Evolutionary conservation across 306 rosid species (phyloP), one percentile per base, ranked within the genome.

Genomic region (Sechiopsis laciniata): DNA sequence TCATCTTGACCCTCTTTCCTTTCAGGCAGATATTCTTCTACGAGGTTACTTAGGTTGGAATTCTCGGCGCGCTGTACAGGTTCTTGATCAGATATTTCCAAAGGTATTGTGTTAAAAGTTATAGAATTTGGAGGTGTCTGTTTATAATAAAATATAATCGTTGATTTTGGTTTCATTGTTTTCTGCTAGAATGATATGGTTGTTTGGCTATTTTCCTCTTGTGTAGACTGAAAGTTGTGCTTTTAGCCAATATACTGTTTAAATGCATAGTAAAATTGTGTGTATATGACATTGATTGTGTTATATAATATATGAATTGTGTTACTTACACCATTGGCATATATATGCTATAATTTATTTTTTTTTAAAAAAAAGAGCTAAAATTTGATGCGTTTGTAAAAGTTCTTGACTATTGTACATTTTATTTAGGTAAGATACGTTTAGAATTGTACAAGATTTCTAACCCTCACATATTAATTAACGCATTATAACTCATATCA

Each of bases 41-140:
- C 85, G 98, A 68, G 98, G 98, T 48, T 94, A 94, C 84, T 85
- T 71, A 35, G 89, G 98, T 55, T 94, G 98, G 97, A 94, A 94
- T 74, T 94, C 98, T 13, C 77, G 88, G 19, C 96, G 97, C 55
- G 98, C 96, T 19, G 78, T 95, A 17, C 78, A 89, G 78, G 88
- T 95, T 79, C 88, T 95, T 4, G 63, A 85, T 75, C 74, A 85
- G 77, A 86, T 91, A 78, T 95, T 95, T 71, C 97, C 97, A 8
- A 88, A 89, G 97, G 99, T 95, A 85, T 64, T 55, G 21, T 26
- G 55, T 20, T 29, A 52, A 51, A 12, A 26, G 10, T 16, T 70
- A 5, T 7, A 48, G 58, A 24, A 54, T 24, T 70, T 69, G 42
- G 7, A 22, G 22, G 22, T 51, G 15, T 51, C 40, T 70, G 57